Conservation (phyloP, 1,284 basidiomycete species). For the Pholiota adiposa region DNA sequence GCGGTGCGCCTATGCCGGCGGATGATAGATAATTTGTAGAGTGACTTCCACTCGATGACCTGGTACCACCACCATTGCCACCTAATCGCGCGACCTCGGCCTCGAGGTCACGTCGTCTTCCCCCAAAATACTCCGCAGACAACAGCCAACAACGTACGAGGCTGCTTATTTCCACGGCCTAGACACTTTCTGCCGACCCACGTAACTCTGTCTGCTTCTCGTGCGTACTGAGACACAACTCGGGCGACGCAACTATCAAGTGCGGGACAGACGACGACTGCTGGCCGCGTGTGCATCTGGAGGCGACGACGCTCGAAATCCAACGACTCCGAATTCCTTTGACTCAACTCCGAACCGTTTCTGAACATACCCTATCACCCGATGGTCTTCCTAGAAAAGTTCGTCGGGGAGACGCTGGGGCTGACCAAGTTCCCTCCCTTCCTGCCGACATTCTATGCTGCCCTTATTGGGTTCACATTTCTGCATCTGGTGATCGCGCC, state of each 20-base stretch:
- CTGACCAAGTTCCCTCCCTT: conserved; percentile 40
- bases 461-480: conserved; percentile 51
- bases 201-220: background rate
- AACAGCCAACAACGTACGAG: background rate
- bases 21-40: background rate
- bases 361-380: too few species aligned
- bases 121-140: background rate
- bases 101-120: background rate
- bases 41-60: background rate
- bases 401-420: conserved; percentile 35
- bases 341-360: too few species aligned
- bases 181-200: background rate
- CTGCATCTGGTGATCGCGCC: conserved; percentile 59
- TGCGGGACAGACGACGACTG: background rate
- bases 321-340: too few species aligned
- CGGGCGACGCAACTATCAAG: too few species aligned
- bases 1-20: background rate
- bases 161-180: conserved; percentile 1
- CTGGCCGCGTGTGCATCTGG: background rate
- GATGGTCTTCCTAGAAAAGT: conserved; percentile 26
- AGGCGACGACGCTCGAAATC: too few species aligned
- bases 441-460: conserved; percentile 56
- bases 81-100: background rate
- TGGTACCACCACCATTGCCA: background rate
- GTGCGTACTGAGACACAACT: background rate